Evolutionary conservation across 192 early-diverging fungal genomes (phyloP).

Genomic region (Backusella morwellensis): DNA sequence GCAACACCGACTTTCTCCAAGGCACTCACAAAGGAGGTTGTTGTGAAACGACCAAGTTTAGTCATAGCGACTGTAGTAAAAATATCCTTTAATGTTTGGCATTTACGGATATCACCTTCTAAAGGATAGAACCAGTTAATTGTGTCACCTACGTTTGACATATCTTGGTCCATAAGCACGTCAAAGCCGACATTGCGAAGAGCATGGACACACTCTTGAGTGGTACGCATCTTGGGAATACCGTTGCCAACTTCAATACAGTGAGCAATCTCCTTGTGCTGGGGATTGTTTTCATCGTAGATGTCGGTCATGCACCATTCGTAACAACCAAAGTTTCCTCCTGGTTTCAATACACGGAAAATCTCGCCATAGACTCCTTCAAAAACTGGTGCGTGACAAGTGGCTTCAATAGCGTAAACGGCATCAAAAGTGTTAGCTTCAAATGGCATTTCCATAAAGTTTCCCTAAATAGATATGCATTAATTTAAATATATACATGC

Average conservation of each 20-base stretch:
- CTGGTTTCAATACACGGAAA: slow-evolving; percentile 92
- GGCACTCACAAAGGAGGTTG: slow-evolving; percentile 69
- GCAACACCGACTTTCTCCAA: slow-evolving; percentile 83
- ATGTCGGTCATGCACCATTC: slow-evolving; percentile 94
- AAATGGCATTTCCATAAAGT: slow-evolving; percentile 91
- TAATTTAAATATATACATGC: neutral
- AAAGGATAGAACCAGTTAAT: slow-evolving; percentile 85
- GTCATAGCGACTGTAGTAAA: slow-evolving; percentile 50
- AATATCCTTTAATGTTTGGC: slow-evolving; percentile 48
- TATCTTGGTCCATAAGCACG: slow-evolving; percentile 60
- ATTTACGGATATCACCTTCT: slow-evolving; percentile 55
- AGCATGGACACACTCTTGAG: slow-evolving; percentile 70
- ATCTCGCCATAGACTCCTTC: slow-evolving; percentile 87
- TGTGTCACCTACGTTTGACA: slow-evolving; percentile 65
- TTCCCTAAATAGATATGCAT: slow-evolving; percentile 53
- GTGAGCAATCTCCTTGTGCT: slow-evolving; percentile 72
- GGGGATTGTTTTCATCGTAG: slow-evolving; percentile 73
- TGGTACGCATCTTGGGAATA: slow-evolving; percentile 82
- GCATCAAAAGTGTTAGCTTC: slow-evolving; percentile 79
- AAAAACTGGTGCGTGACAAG: slow-evolving; percentile 82
- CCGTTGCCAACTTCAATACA: slow-evolving; percentile 92
- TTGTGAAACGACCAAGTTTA: slow-evolving; percentile 65
- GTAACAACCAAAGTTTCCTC: slow-evolving; percentile 88
- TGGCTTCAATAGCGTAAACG: slow-evolving; percentile 95
- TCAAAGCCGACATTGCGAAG: slow-evolving; percentile 85